phyloP scores from a whole-genome alignment of 148 eudicot genomes.

The Suaeda aralocaspica region DNA sequence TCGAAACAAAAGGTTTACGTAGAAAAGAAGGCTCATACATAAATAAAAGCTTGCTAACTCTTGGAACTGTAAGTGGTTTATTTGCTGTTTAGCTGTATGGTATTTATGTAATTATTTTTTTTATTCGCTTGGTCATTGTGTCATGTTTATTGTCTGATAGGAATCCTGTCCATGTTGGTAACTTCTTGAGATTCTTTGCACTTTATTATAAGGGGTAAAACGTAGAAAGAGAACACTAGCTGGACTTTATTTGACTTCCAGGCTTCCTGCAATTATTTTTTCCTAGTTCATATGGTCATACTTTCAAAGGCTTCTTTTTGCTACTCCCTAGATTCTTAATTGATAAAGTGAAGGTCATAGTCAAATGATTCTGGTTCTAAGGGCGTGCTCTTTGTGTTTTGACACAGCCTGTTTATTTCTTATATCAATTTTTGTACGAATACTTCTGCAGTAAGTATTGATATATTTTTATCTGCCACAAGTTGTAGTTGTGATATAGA shows the following conservation, averaged over 20 bases:
- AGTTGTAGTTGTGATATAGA: background rate
- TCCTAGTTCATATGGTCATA: too few relatives aligned
- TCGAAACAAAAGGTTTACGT: slow-evolving; percentile 73
- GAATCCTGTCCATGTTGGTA: background rate
- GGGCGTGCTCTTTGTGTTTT: background rate
- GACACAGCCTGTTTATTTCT: background rate
- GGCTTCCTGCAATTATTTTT: background rate
- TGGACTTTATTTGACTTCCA: background rate
- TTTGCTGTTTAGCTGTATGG: background rate
- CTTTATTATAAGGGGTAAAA: background rate
- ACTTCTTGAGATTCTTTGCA: background rate
- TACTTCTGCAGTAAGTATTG: too few relatives aligned
- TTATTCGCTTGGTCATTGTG: background rate
- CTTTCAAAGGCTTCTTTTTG: background rate
- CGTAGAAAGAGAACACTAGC: background rate
- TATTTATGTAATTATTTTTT: background rate
- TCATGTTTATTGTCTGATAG: background rate
- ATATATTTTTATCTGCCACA: background rate
- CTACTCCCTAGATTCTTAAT: background rate
- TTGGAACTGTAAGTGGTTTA: slow-evolving; percentile 66
- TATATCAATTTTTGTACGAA: too few relatives aligned
- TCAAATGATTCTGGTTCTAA: background rate
- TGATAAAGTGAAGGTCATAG: background rate
- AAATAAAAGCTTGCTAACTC: slow-evolving; percentile 75
- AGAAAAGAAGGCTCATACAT: slow-evolving; percentile 84